These are phyloP conservation scores for Aspergillus coremiiformis DNA, from an alignment of 495 filamentous ascomycete species.

Conservation along the genomic window DNA sequence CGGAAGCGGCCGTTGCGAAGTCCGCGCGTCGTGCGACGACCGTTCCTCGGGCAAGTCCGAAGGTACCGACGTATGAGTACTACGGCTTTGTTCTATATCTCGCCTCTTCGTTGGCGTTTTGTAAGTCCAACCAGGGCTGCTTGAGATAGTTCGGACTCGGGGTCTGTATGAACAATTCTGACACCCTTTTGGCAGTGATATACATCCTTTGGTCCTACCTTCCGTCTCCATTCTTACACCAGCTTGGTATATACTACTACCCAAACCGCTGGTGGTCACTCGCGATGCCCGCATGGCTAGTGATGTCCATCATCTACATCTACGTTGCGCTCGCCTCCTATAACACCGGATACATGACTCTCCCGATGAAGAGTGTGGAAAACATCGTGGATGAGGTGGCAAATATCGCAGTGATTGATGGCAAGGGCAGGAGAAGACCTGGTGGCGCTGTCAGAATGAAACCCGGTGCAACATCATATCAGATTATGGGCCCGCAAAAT, in stretches of 20 bases:
- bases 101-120: slow-evolving; percentile 67
- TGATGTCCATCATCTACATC: slow-evolving; percentile 83
- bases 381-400: slow-evolving; percentile 89
- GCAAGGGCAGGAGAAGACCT: slow-evolving; percentile 50
- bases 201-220: slow-evolving; percentile 95
- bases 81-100: slow-evolving; percentile 97
- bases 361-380: slow-evolving; percentile 73
- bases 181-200: slow-evolving; percentile 44
- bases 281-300: slow-evolving; percentile 81
- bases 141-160: background rate
- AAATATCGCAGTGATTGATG: slow-evolving; percentile 74
- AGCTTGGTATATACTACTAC: slow-evolving; percentile 92
- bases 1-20: slow-evolving; percentile 56
- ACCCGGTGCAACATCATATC: slow-evolving; percentile 39
- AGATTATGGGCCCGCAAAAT: slow-evolving; percentile 43
- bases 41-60: slow-evolving; percentile 79
- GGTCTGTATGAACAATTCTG: background rate
- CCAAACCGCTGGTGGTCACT: slow-evolving; percentile 96
- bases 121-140: slow-evolving; percentile 24
- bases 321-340: slow-evolving; percentile 89
- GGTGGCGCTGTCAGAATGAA: slow-evolving; percentile 40
- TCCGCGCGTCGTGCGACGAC: slow-evolving; percentile 59
- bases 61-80: slow-evolving; percentile 97
- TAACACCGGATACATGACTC: slow-evolving; percentile 81
- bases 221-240: slow-evolving; percentile 83